Base-by-base conservation (phyloP, 441 rosid genomes). In the Eruca vesicaria region DNA sequence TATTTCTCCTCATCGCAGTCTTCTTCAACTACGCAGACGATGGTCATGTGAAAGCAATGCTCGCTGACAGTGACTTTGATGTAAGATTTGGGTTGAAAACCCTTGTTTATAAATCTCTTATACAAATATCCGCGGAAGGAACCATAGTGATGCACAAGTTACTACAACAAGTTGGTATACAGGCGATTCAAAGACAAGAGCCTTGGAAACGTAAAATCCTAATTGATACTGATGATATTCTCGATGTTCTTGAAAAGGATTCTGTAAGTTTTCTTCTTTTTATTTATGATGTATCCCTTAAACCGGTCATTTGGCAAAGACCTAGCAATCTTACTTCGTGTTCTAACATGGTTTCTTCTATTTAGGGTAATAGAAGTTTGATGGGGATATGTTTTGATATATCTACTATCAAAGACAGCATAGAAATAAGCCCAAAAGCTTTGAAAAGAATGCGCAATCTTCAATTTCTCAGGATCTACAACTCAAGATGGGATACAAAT, bases 121-220 rank as follows among this genome's bases (percentile, higher is more conserved):
- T 20, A 20, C 7, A 20, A 1, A 9, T 7, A 0, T 3, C 4
- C 0, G 1, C 0, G 0, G 20, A 7, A 0, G 5, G 26, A 4
- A 10, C 11, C 11, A 38, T 72, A 21, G 9, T 6, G 26, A 72
- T 72, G 76, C 76, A 72, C 36, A 52, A 0, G 2, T 72, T 63
- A 43, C 12, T 72, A 0, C 62, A 72, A 7, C 36, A 63, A 56
- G 4, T 36, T 36, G 64, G 12, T 14, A 21, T 0, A 14, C 3
- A 32, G 3, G 10, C 6, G 0, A 1, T 8, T 19, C n/a, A 0
- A 4, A 33, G 0, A 14, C 6, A 68, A 15, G 52, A 35, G 2
- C 53, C 52, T 5, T 50, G 55, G 55, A 35, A 63, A 21, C 38
- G 55, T 3, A 15, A 0, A 0, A 14, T 72, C 20, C 38, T 63